These are phyloP conservation scores for Cyclotella choctawhatcheeana DNA, from an alignment of 108 stramenopile genomes.

Conservation along the genomic window DNA sequence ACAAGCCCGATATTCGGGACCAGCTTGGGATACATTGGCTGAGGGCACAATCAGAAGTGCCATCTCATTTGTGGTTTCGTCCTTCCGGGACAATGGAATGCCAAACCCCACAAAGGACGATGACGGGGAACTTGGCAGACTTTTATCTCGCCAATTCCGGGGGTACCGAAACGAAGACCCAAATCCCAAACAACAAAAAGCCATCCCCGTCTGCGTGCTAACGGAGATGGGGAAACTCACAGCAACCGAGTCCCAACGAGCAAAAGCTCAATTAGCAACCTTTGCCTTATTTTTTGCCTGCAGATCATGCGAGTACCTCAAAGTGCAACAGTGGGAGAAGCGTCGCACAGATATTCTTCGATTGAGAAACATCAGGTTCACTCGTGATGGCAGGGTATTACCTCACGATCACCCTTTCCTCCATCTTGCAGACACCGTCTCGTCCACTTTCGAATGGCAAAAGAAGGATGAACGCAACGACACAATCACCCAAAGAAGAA, in stretches of 20 bases:
- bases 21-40: background rate
- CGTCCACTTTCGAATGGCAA: conserved; percentile 14
- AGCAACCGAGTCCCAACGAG: background rate
- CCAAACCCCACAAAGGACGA: conserved; percentile 14
- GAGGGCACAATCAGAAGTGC: background rate
- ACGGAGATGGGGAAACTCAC: background rate
- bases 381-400: background rate
- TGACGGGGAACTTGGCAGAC: conserved; percentile 9
- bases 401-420: background rate
- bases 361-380: background rate
- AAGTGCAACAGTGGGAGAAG: background rate
- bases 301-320: conserved; percentile 13
- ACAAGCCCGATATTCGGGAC: background rate
- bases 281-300: background rate
- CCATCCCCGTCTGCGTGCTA: background rate
- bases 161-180: conserved; percentile 6
- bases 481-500: background rate
- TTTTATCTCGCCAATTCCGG: conserved; percentile 3
- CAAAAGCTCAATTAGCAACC: background rate
- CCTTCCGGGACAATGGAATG: conserved; percentile 5
- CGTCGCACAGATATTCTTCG: background rate
- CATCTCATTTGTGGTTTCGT: background rate
- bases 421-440: background rate
- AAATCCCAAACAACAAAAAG: background rate
- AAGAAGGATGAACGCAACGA: conserved; percentile 6